Conservation (phyloP, 2,329 filamentous ascomycete genomes). For the Chlorencoelia australis region DNA sequence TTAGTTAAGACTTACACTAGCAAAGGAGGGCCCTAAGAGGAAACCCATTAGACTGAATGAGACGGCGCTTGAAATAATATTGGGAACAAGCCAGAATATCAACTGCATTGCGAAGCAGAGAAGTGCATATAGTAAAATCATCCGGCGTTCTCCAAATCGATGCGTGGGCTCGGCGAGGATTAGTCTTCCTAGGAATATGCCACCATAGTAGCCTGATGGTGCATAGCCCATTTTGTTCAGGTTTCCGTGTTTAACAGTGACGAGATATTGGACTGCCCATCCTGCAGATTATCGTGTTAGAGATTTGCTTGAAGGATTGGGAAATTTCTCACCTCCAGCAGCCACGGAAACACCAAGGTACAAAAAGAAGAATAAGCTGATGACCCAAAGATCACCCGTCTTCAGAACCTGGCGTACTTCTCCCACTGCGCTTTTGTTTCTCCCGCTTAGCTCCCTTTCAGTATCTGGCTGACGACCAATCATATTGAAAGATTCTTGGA, state of each 20-base stretch:
- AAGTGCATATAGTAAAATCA: conserved; percentile 44
- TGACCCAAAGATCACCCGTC: conserved; percentile 42
- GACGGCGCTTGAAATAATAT: conserved; percentile 40
- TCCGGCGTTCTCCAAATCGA: conserved; percentile 45
- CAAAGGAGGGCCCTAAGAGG: conserved; percentile 48
- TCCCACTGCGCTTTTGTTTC: conserved; percentile 28
- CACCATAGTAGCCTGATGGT: conserved; percentile 49
- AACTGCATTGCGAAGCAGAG: conserved; percentile 44
- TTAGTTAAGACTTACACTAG: conserved; percentile 33
- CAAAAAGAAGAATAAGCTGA: conserved; percentile 56
- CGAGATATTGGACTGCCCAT: conserved; percentile 59
- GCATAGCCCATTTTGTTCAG: conserved; percentile 57
- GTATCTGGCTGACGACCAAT: too few species aligned
- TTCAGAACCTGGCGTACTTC: conserved; percentile 37
- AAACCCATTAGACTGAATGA: conserved; percentile 45
- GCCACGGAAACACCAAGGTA: conserved; percentile 47
- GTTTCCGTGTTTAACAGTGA: too few species aligned
- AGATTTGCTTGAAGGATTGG: too few species aligned
- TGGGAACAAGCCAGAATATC: conserved; percentile 47
- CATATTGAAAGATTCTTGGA: too few species aligned
- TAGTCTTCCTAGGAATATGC: conserved; percentile 44
- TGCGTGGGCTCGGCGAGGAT: conserved; percentile 49
- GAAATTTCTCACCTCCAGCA: conserved; percentile 34
- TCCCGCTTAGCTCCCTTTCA: too few species aligned
- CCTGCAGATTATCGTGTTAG: too few species aligned